phyloP scores from a whole-genome alignment of 495 filamentous ascomycete species.

The Oleoguttula mirabilis region DNA sequence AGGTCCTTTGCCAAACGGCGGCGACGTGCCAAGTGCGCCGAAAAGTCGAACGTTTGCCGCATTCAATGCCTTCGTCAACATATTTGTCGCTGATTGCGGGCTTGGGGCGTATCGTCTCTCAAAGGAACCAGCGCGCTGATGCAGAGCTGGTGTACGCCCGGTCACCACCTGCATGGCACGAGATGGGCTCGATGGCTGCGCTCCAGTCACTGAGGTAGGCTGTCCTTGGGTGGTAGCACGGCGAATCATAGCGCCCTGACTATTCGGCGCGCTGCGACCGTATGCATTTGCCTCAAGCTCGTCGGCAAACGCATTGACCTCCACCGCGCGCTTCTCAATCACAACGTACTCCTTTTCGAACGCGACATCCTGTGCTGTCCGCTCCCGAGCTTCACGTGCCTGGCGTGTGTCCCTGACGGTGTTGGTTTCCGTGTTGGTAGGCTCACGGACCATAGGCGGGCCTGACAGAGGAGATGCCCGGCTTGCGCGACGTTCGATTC shows the following conservation, averaged over 20 bases:
- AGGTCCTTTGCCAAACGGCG: constrained; percentile 46
- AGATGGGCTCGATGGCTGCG: constrained; percentile 42
- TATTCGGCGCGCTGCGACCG: background rate
- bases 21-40: constrained; percentile 22
- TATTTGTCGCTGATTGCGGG: constrained; percentile 60
- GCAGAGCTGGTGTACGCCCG: constrained; percentile 39
- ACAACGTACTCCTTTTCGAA: constrained; percentile 91
- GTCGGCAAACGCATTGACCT: constrained; percentile 95
- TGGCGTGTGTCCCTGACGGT: constrained; percentile 25
- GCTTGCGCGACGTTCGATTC: constrained; percentile 38
- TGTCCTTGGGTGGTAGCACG: constrained; percentile 55
- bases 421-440: constrained; percentile 20
- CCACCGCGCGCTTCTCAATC: constrained; percentile 85
- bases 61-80: constrained; percentile 87
- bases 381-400: constrained; percentile 51
- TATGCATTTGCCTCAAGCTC: constrained; percentile 68
- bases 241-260: constrained; percentile 43
- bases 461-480: constrained; percentile 39
- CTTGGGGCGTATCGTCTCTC: constrained; percentile 67
- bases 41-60: constrained; percentile 66
- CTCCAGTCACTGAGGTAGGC: constrained; percentile 42
- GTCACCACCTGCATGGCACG: constrained; percentile 58
- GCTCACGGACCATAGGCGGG: constrained; percentile 36
- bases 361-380: constrained; percentile 72
- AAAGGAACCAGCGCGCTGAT: constrained; percentile 60